A percentile compares a stretch with the other conserved stretches of the same genome.
phyloP scores from a whole-genome alignment of 2,329 filamentous ascomycete species.

The Keithomyces neogunnii region DNA sequence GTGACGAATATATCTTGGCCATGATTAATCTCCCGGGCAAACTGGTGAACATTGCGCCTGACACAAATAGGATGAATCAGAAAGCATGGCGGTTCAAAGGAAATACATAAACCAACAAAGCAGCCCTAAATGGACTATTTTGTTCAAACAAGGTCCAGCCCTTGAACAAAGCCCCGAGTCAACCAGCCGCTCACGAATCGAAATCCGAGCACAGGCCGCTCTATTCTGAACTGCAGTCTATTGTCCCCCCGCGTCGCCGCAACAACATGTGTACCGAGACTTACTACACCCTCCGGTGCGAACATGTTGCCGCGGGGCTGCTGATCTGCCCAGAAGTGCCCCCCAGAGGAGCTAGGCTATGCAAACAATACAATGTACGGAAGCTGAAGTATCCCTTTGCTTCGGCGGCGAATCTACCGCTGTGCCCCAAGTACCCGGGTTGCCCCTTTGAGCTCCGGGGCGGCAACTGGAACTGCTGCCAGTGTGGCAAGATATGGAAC shows the following conservation, averaged over 20 bases:
- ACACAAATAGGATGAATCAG: not conserved
- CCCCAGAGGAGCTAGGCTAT: slow-evolving; percentile 28
- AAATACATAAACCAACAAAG: not conserved
- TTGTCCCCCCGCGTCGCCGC: not conserved
- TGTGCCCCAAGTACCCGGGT: slow-evolving; percentile 33
- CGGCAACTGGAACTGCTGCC: slow-evolving; percentile 46
- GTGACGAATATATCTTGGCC: too few species aligned
- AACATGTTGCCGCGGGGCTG: slow-evolving; percentile 37
- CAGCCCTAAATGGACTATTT: not conserved
- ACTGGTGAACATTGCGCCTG: not conserved
- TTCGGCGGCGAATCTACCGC: slow-evolving; percentile 30
- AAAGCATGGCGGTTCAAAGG: not conserved
- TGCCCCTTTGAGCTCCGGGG: slow-evolving; percentile 43
- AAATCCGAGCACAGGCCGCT: not conserved
- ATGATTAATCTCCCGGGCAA: too few species aligned
- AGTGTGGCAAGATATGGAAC: slow-evolving; percentile 47
- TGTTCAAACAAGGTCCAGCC: too few species aligned
- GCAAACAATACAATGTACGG: slow-evolving; percentile 33
- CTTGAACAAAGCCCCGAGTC: too few species aligned
- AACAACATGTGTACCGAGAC: slow-evolving; percentile 3
- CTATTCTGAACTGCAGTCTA: not conserved
- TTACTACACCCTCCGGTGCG: slow-evolving; percentile 23
- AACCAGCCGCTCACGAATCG: not conserved
- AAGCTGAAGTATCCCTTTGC: slow-evolving; percentile 40
- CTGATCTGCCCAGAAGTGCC: slow-evolving; percentile 36